Percentiles rank a stretch among this genome's conserved stretches.
phyloP scores from a whole-genome alignment of 2,329 filamentous ascomycete genomes.

The Stemphylium vesicarium region DNA sequence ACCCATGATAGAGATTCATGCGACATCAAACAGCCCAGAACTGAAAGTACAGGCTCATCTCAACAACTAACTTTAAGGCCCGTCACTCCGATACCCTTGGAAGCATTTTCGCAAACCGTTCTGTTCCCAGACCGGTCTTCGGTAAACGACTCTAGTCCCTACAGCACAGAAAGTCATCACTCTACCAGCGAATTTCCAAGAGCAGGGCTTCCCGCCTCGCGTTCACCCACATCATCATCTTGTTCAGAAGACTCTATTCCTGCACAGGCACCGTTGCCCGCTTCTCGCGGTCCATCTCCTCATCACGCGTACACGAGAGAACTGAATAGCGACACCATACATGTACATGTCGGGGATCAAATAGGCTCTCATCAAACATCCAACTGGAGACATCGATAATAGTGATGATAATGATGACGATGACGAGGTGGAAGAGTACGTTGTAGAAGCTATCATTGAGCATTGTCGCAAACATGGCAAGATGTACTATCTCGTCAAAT shows the following conservation, averaged over 20 bases:
- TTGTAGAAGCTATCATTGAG: conserved; percentile 37
- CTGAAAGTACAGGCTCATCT: neutral
- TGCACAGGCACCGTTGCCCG: neutral
- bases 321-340: neutral
- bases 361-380: too few species aligned
- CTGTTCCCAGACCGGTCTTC: conserved; percentile 4
- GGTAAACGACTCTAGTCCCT: neutral
- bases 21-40: conserved; percentile 7
- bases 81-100: neutral
- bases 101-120: neutral
- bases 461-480: conserved; percentile 29
- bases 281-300: neutral
- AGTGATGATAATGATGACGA: conserved; percentile 2
- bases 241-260: conserved; percentile 7
- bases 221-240: neutral
- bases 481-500: conserved; percentile 44
- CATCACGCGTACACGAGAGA: too few species aligned
- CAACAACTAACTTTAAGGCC: neutral
- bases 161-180: neutral
- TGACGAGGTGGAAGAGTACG: conserved; percentile 31
- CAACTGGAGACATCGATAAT: neutral
- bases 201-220: neutral
- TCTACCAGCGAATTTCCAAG: neutral
- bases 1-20: neutral
- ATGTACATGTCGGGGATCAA: too few species aligned